phyloP scores from a whole-genome alignment of 2,329 filamentous ascomycete genomes.

The Hypomyces rosellus region DNA sequence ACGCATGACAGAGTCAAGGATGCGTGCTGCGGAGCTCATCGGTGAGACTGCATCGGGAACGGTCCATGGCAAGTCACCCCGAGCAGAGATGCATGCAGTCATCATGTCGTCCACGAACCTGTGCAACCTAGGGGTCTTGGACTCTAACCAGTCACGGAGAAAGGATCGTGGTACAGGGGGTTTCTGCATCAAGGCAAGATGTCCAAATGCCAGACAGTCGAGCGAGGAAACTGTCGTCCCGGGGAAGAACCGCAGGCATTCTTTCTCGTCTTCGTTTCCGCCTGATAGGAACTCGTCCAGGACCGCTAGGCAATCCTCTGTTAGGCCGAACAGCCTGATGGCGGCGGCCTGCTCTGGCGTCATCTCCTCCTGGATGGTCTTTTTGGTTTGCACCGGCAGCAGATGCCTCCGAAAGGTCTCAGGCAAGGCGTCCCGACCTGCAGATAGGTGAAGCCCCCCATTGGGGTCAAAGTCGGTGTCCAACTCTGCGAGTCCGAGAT shows the following conservation, averaged over 20 bases:
- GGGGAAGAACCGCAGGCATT: conserved; percentile 23
- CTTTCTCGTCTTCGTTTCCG: conserved; percentile 15
- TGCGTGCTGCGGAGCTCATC: conserved; percentile 22
- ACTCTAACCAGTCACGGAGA: conserved; percentile 34
- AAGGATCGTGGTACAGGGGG: conserved; percentile 38
- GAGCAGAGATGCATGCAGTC: conserved; percentile 14
- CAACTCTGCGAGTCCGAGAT: conserved; percentile 62
- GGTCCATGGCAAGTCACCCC: conserved; percentile 23
- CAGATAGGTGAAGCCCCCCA: conserved; percentile 29
- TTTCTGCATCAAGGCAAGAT: conserved; percentile 65
- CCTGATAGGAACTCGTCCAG: conserved; percentile 50
- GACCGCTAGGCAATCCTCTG: conserved; percentile 64
- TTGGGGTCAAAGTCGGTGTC: conserved; percentile 51
- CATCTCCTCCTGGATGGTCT: conserved; percentile 56
- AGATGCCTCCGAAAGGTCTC: conserved; percentile 34
- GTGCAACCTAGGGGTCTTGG: conserved; percentile 24
- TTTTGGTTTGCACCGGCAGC: conserved; percentile 37
- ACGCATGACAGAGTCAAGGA: conserved; percentile 29
- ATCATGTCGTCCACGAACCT: conserved; percentile 28
- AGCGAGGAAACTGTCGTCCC: conserved; percentile 32
- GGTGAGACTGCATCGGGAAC: conserved; percentile 16
- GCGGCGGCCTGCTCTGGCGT: conserved; percentile 64
- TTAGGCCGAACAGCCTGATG: conserved; percentile 70
- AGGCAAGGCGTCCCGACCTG: conserved; percentile 32
- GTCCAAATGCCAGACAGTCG: conserved; percentile 77